Conservation (phyloP, 805 yeast species). For the Diddensiella santjacobensis region DNA sequence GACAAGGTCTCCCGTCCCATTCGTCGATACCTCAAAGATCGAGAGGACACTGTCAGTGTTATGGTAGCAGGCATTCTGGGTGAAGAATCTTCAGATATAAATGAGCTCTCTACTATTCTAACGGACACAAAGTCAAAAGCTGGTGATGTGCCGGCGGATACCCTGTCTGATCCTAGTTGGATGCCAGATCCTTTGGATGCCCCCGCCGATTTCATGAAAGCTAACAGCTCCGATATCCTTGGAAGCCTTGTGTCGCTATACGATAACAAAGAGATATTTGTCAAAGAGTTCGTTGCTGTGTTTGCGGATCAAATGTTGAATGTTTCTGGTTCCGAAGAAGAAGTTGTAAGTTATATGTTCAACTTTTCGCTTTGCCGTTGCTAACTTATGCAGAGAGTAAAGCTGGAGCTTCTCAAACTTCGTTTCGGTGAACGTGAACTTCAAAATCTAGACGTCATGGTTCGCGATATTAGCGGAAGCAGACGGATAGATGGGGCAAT, state of each 20-base stretch:
- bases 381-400: constrained; percentile 19
- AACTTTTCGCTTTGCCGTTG: neutral
- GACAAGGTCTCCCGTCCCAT: constrained; percentile 78
- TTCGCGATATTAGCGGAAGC: constrained; percentile 64
- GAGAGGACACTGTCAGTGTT: constrained; percentile 67
- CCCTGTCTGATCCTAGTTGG: constrained; percentile 57
- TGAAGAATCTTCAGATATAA: constrained; percentile 39
- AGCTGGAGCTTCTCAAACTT: constrained; percentile 50
- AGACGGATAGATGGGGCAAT: constrained; percentile 41
- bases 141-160: constrained; percentile 33
- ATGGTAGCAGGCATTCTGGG: constrained; percentile 69
- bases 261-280: constrained; percentile 63
- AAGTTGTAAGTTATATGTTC: constrained; percentile 29
- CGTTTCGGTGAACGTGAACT: constrained; percentile 67
- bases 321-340: constrained; percentile 28
- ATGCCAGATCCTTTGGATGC: constrained; percentile 87
- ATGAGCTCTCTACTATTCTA: constrained; percentile 55
- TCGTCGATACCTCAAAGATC: constrained; percentile 60
- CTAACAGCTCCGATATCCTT: constrained; percentile 57
- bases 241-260: constrained; percentile 68
- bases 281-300: constrained; percentile 57
- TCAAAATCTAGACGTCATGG: constrained; percentile 76
- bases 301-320: constrained; percentile 56
- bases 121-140: constrained; percentile 20
- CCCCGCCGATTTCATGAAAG: constrained; percentile 71